phyloP scores from a whole-genome alignment of 495 filamentous ascomycete species.

The Neurospora sp. region DNA sequence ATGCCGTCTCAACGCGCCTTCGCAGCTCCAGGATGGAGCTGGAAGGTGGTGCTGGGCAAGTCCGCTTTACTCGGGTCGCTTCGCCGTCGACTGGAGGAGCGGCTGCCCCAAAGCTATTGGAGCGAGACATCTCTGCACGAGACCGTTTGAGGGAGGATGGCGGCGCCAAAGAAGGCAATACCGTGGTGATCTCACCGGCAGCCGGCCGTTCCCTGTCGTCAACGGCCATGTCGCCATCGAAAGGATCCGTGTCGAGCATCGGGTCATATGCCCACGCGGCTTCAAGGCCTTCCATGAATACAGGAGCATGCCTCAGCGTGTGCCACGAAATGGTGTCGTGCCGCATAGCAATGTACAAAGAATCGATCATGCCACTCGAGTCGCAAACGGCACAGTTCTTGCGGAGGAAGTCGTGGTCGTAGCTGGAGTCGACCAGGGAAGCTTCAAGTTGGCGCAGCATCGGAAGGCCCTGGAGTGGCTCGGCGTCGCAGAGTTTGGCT shows the following conservation, averaged over 20 bases:
- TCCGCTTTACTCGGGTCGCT: conserved; percentile 6
- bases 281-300: conserved; percentile 41
- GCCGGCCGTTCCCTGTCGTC: conserved; percentile 32
- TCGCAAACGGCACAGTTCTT: conserved; percentile 40
- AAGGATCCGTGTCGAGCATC: conserved; percentile 34
- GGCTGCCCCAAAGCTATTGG: conserved; percentile 32
- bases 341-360: conserved; percentile 46
- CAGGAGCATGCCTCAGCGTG: conserved; percentile 33
- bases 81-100: conserved; percentile 5
- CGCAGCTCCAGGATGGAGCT: conserved; percentile 14
- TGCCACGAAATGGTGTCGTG: conserved; percentile 37
- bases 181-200: conserved; percentile 38
- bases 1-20: conserved; percentile 18
- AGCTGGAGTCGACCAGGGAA: conserved; percentile 23
- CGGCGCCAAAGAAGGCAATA: conserved; percentile 22
- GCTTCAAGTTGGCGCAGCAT: conserved; percentile 43
- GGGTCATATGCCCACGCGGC: conserved; percentile 39
- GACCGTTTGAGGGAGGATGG: conserved; percentile 33
- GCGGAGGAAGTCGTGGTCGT: conserved; percentile 39
- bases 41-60: conserved; percentile 5
- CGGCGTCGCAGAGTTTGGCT: conserved; percentile 45
- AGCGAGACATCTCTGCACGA: conserved; percentile 37
- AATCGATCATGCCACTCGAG: conserved; percentile 41
- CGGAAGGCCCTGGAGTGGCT: conserved; percentile 41
- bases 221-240: conserved; percentile 22